phyloP scores from a whole-genome alignment of 1,284 basidiomycete genomes.

The Mycena citricolor region DNA sequence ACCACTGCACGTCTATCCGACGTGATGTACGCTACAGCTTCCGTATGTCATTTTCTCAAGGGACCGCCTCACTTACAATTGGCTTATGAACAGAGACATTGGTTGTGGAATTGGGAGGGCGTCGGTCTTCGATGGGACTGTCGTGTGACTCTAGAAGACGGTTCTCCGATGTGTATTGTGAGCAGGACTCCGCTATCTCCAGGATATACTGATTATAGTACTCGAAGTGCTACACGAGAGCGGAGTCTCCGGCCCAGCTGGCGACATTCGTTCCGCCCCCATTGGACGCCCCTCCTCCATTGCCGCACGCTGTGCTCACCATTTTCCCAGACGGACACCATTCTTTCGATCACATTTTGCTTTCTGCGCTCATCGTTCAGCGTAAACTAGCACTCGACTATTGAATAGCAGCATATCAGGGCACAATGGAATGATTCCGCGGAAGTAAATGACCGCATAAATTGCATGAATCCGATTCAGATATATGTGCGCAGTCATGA shows the following conservation, averaged over 20 bases:
- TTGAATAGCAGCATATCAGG: slow-evolving; percentile 20
- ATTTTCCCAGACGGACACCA: slow-evolving; percentile 45
- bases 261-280: slow-evolving; percentile 47
- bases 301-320: slow-evolving; percentile 41
- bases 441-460: too few species aligned
- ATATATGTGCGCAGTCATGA: too few species aligned
- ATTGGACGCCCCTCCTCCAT: slow-evolving; percentile 40
- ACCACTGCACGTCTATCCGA: slow-evolving; percentile 38
- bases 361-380: slow-evolving; percentile 45
- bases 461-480: too few species aligned
- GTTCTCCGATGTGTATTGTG: slow-evolving; percentile 43
- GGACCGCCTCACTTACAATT: not conserved
- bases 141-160: slow-evolving; percentile 41
- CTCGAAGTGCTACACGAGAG: slow-evolving; percentile 33
- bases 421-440: too few species aligned
- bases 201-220: not conserved
- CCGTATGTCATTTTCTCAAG: slow-evolving; percentile 29
- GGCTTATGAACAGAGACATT: slow-evolving; percentile 34
- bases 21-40: slow-evolving; percentile 35
- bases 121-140: slow-evolving; percentile 44
- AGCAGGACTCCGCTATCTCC: slow-evolving; percentile 27
- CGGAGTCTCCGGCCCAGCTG: slow-evolving; percentile 34
- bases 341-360: slow-evolving; percentile 43
- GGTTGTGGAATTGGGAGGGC: slow-evolving; percentile 37
- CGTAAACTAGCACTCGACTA: slow-evolving; percentile 36